Base-by-base conservation (phyloP, 306 rosid species). In the Prunus mira region DNA sequence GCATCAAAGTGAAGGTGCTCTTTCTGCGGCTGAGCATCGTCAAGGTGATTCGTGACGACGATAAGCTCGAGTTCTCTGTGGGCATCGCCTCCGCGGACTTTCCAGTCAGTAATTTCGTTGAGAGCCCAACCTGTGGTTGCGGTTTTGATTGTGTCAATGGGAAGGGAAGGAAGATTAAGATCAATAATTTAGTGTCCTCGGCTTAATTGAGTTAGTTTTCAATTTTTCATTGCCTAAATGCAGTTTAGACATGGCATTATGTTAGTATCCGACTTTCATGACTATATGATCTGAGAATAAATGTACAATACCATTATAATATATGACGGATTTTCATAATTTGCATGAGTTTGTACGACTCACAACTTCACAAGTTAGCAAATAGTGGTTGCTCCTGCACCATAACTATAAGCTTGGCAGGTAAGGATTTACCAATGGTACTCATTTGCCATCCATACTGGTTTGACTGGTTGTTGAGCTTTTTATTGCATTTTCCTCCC, bases 41-140 rank as follows among this genome's bases (percentile, higher is more conserved):
- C 4, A 38, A 22, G 1, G 88, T 85, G 10, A 77, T 80, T 52
- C 86, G 84, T 14, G 64, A 71, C 0, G 83, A 76, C 18, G 85
- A 77, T 20, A 82, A 81, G 81, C 79, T 88, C 9, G 34, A 76
- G 43, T 87, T 88, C 85, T 88, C 91, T 0, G 88, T 90, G 15
- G 93, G 93, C 2, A 80, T 88, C 3, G 87, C 82, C 55, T 79
- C 87, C n/a, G 88, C 87, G 0, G 84, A 83, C 27, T 85, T 86
- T 61, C 28, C 74, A 2, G 86, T 85, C 11, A 60, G 64, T 67
- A 89, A 82, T 34, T 89, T 89, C 60, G 20, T 13, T 0, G 90
- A 88, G 80, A 77, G 86, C 13, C 87, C 91, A 10, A 75, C 79
- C 43, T 86, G 90, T 75, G 88, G 93, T 4, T 85, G 96, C 41